phyloP scores from a whole-genome alignment of 176 grass and related monocot species.

The Paspalum vaginatum region DNA sequence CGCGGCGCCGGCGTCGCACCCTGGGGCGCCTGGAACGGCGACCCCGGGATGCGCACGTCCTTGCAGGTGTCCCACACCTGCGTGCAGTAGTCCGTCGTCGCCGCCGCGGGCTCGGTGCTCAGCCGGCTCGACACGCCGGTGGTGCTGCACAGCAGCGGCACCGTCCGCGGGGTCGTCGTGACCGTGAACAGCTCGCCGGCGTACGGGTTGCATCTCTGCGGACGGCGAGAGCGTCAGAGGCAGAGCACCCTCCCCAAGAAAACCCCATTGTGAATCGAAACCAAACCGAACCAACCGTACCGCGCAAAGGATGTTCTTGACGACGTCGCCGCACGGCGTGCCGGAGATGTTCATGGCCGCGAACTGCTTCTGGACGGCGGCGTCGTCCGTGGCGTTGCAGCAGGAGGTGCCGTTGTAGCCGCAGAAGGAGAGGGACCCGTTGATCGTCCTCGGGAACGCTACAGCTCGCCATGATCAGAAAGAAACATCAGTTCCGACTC shows the following conservation, averaged over 20 bases:
- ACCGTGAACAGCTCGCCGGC: slow-evolving; percentile 73
- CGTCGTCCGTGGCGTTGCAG: slow-evolving; percentile 80
- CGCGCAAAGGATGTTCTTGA: slow-evolving; percentile 75
- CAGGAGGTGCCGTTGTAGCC: slow-evolving; percentile 76
- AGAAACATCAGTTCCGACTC: not conserved
- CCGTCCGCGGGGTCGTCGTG: slow-evolving; percentile 39
- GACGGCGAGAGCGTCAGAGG: not conserved
- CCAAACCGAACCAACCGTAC: slow-evolving; percentile 33
- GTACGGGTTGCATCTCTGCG: slow-evolving; percentile 83
- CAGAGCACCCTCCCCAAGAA: not conserved
- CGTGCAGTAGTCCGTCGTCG: slow-evolving; percentile 50
- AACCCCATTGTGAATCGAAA: not conserved
- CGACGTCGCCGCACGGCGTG: slow-evolving; percentile 58
- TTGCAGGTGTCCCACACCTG: slow-evolving; percentile 78
- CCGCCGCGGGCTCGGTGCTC: not conserved
- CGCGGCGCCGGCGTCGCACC: slow-evolving; percentile 38
- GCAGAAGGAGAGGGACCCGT: slow-evolving; percentile 73
- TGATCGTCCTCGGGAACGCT: slow-evolving; percentile 67
- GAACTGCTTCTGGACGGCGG: slow-evolving; percentile 54
- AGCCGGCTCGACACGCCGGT: slow-evolving; percentile 37
- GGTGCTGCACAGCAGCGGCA: slow-evolving; percentile 67
- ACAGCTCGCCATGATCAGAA: slow-evolving; percentile 6
- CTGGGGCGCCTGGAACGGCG: slow-evolving; percentile 59
- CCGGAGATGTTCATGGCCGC: slow-evolving; percentile 74
- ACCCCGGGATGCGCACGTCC: slow-evolving; percentile 51